These are phyloP conservation scores for Cinnamomum chago DNA, from an alignment of 164 flowering plant species.

Conservation along the genomic window DNA sequence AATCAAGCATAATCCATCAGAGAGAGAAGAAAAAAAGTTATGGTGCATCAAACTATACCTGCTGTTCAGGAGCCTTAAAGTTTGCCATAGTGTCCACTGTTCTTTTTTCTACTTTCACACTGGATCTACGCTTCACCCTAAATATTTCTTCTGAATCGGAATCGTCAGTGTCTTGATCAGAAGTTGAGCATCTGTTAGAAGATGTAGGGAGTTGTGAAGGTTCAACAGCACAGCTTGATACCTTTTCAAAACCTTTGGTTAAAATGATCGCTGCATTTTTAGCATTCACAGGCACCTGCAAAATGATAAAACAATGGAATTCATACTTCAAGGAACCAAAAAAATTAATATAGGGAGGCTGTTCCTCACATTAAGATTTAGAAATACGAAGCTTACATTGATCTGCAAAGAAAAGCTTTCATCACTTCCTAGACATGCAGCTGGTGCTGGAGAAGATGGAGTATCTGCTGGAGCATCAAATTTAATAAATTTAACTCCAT, in stretches of 20 bases:
- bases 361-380: not conserved
- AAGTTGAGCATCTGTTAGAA: conserved; percentile 17
- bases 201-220: conserved; percentile 25
- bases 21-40: not conserved
- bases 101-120: conserved; percentile 40
- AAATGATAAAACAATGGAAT: not conserved
- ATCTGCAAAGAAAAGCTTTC: conserved; percentile 11
- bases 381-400: conserved; percentile 36
- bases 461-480: conserved; percentile 27
- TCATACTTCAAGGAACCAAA: not conserved
- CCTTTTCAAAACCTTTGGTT: conserved; percentile 24
- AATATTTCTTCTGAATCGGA: conserved; percentile 79
- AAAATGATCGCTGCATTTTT: conserved; percentile 13
- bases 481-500: conserved; percentile 8
- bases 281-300: conserved; percentile 19
- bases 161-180: conserved; percentile 41
- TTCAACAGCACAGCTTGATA: conserved; percentile 18
- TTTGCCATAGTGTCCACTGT: conserved; percentile 20
- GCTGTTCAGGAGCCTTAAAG: conserved; percentile 33
- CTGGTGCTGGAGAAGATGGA: conserved; percentile 32
- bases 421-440: conserved; percentile 19
- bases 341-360: not conserved
- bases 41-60: conserved; percentile 34
- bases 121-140: conserved; percentile 68
- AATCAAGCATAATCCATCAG: not conserved